These are phyloP conservation scores for Coemansia sp. DNA, from an alignment of 192 early-diverging fungal genomes.

Conservation along the genomic window DNA sequence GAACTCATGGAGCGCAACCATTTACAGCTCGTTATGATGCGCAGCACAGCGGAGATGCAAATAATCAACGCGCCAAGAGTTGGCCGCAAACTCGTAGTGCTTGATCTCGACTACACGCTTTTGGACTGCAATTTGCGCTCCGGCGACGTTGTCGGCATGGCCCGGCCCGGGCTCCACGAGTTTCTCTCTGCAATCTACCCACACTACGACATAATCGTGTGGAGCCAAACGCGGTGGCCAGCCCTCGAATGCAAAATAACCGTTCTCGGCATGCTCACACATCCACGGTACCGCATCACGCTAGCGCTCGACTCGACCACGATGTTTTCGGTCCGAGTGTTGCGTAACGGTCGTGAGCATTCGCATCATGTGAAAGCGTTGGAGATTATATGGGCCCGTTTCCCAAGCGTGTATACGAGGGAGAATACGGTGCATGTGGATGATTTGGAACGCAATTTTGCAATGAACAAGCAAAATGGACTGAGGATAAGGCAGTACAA, in stretches of 20 bases:
- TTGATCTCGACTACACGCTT: constrained; percentile 79
- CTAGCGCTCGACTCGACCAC: constrained; percentile 68
- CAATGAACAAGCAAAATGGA: constrained; percentile 67
- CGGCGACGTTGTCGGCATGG: constrained; percentile 60
- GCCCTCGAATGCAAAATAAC: constrained; percentile 75
- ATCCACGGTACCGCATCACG: constrained; percentile 64
- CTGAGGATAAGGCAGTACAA: constrained; percentile 69
- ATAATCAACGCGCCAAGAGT: constrained; percentile 36
- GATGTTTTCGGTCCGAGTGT: constrained; percentile 66
- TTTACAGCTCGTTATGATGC: constrained; percentile 8
- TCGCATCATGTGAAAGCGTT: constrained; percentile 73
- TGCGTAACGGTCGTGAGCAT: constrained; percentile 55
- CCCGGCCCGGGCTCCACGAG: constrained; percentile 63
- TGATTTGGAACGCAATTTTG: constrained; percentile 74
- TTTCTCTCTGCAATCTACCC: constrained; percentile 64
- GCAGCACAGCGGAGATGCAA: constrained; percentile 13
- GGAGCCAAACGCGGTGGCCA: constrained; percentile 76
- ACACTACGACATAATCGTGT: constrained; percentile 73
- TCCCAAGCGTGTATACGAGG: constrained; percentile 47
- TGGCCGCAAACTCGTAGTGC: constrained; percentile 65
- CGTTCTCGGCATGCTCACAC: constrained; percentile 63
- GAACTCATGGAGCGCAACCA: constrained; percentile 7
- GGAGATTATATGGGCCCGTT: constrained; percentile 63
- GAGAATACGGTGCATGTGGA: constrained; percentile 72
- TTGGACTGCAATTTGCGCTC: constrained; percentile 69